phyloP scores from a whole-genome alignment of 441 rosid genomes.

The Francoa sonchifolia region DNA sequence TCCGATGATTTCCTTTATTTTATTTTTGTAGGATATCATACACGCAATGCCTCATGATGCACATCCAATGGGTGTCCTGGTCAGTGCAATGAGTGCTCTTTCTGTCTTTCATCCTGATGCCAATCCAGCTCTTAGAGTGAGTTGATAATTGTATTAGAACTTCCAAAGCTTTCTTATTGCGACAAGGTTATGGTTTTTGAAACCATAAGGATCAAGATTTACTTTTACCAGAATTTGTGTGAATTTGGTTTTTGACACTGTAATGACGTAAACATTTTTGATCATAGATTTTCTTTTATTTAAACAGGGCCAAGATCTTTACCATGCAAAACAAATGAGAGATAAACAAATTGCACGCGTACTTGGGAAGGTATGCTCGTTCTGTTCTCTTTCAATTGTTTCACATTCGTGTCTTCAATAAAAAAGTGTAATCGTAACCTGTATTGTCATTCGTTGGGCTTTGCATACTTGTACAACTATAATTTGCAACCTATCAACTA shows the following conservation, averaged over 20 bases:
- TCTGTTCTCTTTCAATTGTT: conserved; percentile 3
- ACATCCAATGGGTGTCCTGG: conserved; percentile 95
- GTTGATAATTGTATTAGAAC: conserved; percentile 13
- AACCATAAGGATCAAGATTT: background rate
- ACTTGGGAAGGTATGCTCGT: conserved; percentile 71
- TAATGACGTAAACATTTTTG: background rate
- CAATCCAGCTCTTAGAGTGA: conserved; percentile 88
- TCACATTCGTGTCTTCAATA: background rate
- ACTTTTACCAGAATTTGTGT: background rate
- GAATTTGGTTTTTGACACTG: background rate
- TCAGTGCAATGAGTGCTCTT: conserved; percentile 94
- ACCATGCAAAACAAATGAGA: conserved; percentile 78
- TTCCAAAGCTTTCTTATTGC: too few species aligned
- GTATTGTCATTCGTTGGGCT: background rate
- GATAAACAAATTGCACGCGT: conserved; percentile 93
- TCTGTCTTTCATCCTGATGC: conserved; percentile 97
- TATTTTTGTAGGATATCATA: conserved; percentile 59
- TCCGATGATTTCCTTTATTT: too few species aligned
- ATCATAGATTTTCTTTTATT: conserved; percentile 5
- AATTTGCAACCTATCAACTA: too few species aligned
- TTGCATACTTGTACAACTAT: background rate
- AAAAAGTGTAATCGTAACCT: background rate
- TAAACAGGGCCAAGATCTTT: conserved; percentile 68
- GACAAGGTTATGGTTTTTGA: conserved; percentile 2
- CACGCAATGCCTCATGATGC: conserved; percentile 98